phyloP scores from a whole-genome alignment of 306 rosid species.

The Pterocarpus santalinus region DNA sequence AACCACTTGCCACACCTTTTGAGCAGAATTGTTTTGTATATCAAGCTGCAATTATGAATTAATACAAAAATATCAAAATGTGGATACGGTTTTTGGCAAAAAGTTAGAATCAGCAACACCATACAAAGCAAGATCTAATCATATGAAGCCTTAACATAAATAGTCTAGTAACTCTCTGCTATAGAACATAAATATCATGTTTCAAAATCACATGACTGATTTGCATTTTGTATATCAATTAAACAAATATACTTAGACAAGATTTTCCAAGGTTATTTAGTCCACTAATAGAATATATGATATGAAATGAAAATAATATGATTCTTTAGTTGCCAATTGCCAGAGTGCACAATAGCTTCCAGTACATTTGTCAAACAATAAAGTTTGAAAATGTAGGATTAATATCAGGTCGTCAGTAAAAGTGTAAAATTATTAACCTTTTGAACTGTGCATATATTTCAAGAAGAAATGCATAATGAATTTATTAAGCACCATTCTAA shows the following conservation, averaged over 20 bases:
- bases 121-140: slow-evolving; percentile 14
- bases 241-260: not conserved
- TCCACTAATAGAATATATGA: slow-evolving; percentile 6
- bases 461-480: slow-evolving; percentile 6
- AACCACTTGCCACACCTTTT: slow-evolving; percentile 83
- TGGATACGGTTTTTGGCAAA: slow-evolving; percentile 6
- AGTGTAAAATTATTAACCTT: slow-evolving; percentile 3
- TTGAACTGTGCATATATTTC: slow-evolving; percentile 17
- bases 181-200: slow-evolving; percentile 1
- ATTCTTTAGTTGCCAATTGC: not conserved
- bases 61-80: slow-evolving; percentile 42
- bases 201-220: slow-evolving; percentile 33
- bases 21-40: slow-evolving; percentile 75
- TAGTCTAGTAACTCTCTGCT: not conserved
- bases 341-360: slow-evolving; percentile 8
- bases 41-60: slow-evolving; percentile 79
- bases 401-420: not conserved
- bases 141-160: slow-evolving; percentile 19
- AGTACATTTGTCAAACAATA: slow-evolving; percentile 29
- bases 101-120: slow-evolving; percentile 28
- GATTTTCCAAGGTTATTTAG: slow-evolving; percentile 12
- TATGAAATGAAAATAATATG: not conserved
- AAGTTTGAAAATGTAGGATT: slow-evolving; percentile 26
- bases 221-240: not conserved
- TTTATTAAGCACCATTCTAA: slow-evolving; percentile 10